Base-by-base conservation (phyloP, 2,329 filamentous ascomycete genomes). In the Ophiostoma triangulosporum region DNA sequence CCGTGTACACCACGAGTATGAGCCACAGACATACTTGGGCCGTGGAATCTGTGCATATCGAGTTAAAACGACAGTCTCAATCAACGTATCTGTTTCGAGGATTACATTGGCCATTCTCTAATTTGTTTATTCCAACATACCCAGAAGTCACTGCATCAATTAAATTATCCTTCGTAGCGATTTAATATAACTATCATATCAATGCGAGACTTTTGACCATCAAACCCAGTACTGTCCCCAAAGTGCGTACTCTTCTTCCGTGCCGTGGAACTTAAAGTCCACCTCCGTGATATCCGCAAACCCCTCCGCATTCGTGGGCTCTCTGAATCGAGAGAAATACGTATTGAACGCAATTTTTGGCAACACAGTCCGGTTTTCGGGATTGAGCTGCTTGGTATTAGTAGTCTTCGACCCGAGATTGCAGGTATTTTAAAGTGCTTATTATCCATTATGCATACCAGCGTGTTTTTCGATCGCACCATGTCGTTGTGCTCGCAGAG, bases 401-500 rank as follows among this genome's bases (percentile, higher is more conserved):
- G 15, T 29, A 2, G 15, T 8, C n/a, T 6, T 22, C 3, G 9
- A 20, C 20, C 11, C 20, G 29, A 11, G 29, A n/a, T n/a, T n/a
- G n/a, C n/a, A n/a, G n/a, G 31, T 33, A 14, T 6, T 33, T 8
- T 12, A 33, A 17, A 6, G 35, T 17, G 35, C 14, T 17, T 3
- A 12, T 33, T 6, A 6, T n/a, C n/a, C n/a, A n/a, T 3, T 35
- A 35, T 35, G 29, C 43, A 17, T 46, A 46, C 43, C 29, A 15
- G 7, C 17, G 26, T 29, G 26, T 46, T 83, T 62, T 90, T 71
- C 1, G 88, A 80, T 56, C 93, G 79, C 49, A 95, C 86, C 1
- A 78, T 80, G 64, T 95, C 86, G 64, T 98, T 98, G 70, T 98
- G 93, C 65, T 89, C 81, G 60, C 78, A 82, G 8, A 95, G 65